Evolutionary conservation across 163 green algal species (phyloP).

Genomic region (Coccomyxa subellipsoidea): DNA sequence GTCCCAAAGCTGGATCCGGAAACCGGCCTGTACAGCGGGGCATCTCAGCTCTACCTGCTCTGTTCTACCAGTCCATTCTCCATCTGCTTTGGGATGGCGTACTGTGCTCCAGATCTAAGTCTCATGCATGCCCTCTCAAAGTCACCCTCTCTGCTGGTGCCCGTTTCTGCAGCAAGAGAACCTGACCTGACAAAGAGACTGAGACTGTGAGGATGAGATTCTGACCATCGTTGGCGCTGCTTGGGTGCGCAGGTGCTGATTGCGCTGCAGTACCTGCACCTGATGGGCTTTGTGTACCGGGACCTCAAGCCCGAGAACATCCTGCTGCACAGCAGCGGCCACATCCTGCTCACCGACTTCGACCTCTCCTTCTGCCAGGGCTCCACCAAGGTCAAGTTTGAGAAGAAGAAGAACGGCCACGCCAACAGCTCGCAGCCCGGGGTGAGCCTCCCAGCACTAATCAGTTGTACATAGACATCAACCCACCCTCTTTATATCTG

Average conservation of each 20-base stretch:
- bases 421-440: not conserved
- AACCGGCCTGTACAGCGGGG: too few species aligned
- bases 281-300: slow-evolving; percentile 66
- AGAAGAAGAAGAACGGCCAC: slow-evolving; percentile 15
- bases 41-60: too few species aligned
- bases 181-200: too few species aligned
- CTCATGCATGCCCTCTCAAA: too few species aligned
- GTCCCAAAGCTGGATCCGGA: too few species aligned
- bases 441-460: not conserved
- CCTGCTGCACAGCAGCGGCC: slow-evolving; percentile 77
- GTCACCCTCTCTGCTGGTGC: too few species aligned
- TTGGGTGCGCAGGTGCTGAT: slow-evolving; percentile 60
- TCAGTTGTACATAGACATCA: too few species aligned
- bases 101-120: too few species aligned
- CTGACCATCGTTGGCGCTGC: not conserved
- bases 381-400: slow-evolving; percentile 17
- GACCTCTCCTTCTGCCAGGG: slow-evolving; percentile 63
- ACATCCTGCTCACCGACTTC: slow-evolving; percentile 93
- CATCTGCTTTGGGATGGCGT: too few species aligned
- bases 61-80: too few species aligned
- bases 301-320: slow-evolving; percentile 98
- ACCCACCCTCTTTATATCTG: too few species aligned
- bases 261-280: slow-evolving; percentile 81
- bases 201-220: not conserved
- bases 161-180: too few species aligned